These are phyloP conservation scores for Xylaria hypoxylon DNA, from an alignment of 2,329 filamentous ascomycete genomes.

Conservation along the genomic window DNA sequence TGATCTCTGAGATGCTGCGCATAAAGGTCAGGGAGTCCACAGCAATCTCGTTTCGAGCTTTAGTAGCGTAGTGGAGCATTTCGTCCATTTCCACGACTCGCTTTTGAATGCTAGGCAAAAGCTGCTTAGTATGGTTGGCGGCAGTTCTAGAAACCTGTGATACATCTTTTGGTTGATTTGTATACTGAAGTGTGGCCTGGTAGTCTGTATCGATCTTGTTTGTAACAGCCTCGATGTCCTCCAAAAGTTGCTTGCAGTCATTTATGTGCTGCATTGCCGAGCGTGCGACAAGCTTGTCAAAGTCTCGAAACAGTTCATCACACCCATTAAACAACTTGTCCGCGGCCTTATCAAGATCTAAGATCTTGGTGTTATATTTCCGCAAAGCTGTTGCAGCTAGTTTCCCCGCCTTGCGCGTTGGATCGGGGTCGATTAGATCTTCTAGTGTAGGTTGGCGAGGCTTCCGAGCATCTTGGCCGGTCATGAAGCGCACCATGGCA, in stretches of 20 bases:
- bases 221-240: conserved; percentile 87
- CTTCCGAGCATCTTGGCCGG: conserved; percentile 59
- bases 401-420: conserved; percentile 77
- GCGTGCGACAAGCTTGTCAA: conserved; percentile 68
- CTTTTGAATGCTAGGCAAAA: conserved; percentile 68
- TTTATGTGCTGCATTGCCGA: conserved; percentile 68
- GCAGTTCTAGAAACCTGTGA: conserved; percentile 73
- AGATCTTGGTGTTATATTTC: conserved; percentile 69
- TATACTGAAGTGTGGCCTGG: conserved; percentile 77
- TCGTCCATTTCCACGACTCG: conserved; percentile 71
- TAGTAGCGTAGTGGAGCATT: conserved; percentile 68
- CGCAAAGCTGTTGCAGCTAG: conserved; percentile 69
- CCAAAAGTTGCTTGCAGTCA: conserved; percentile 76
- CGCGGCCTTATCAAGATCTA: conserved; percentile 71
- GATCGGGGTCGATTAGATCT: conserved; percentile 80
- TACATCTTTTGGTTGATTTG: conserved; percentile 70
- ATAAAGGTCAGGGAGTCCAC: conserved; percentile 77
- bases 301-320: conserved; percentile 70
- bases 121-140: conserved; percentile 70
- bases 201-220: conserved; percentile 91
- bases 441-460: conserved; percentile 70
- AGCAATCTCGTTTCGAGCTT: conserved; percentile 76
- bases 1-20: conserved; percentile 83
- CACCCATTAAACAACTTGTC: conserved; percentile 71
- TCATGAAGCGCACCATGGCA: conserved; percentile 75